Evolutionary conservation across 1,284 basidiomycete species (phyloP), one percentile per base, ranked within the genome.

Genomic region (Apiotrichum laibachii): DNA sequence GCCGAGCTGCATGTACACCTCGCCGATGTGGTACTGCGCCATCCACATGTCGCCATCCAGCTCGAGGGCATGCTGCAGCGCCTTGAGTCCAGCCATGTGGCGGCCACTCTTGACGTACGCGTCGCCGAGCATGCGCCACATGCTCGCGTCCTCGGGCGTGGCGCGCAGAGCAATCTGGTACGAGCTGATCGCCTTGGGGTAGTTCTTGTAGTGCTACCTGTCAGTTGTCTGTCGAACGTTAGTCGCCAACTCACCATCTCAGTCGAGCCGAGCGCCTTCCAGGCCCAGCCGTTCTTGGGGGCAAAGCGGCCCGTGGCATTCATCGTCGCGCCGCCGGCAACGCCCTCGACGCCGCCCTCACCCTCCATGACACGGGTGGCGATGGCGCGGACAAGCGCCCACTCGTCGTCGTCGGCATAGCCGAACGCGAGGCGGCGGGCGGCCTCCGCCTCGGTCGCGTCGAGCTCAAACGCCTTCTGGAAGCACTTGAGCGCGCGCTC

Each of bases 391-490:
- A 98, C 95, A 8, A 96, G 82, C 65, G 94, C 90, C 96, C 96
- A 99, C 72, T 97, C 94, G 53, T 86, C 84, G 65, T 96, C 90
- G 55, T 93, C 87, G 0, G 95, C 92, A 75, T 96, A 98, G 0
- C 90, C 89, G 65, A 88, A 85, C 0, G 92, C 93, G 5, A 99
- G 83, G 60, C 86, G 81, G 51, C 84, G 82, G 0, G 94, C 96
- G 1, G 96, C 93, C 16, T 89, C 86, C 13, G 85, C 86, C 77
- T 99, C 90, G 15, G 88, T 84, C 1, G 93, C 84, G 76, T 98
- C 94, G 2, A 99, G 85, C 77, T 99, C 96, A 68, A 99, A 98
- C 0, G 96, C 96, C 71, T 96, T 98, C 71, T 99, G 94, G 80
- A 97, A 98, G 74, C 96, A 99, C 73, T 95, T 95, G 18, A 90